Percentiles rank a stretch among this genome's conserved stretches.
Evolutionary conservation across 257 asterid genomes (phyloP).

Genomic region (Plantago major): DNA sequence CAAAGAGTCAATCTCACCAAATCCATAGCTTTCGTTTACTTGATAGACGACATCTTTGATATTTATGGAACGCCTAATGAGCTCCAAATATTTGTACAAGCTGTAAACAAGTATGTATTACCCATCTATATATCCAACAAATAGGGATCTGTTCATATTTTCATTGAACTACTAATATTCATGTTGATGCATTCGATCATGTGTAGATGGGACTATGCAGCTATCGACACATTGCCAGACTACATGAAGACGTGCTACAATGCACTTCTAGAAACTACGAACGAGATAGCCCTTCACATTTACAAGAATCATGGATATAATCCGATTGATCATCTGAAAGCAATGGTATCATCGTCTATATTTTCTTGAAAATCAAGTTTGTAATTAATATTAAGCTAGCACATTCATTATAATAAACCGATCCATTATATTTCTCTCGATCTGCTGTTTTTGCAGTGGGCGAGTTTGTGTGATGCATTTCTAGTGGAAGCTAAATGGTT

Average conservation of each 20-base stretch:
- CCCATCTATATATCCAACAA: neutral
- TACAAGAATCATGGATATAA: conserved; percentile 29
- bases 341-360: neutral
- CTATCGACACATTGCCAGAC: conserved; percentile 29
- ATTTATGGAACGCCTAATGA: conserved; percentile 33
- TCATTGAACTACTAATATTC: too few relatives aligned
- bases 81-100: conserved; percentile 30
- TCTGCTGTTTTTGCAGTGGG: conserved; percentile 40
- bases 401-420: neutral
- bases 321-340: conserved; percentile 28
- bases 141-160: too few relatives aligned
- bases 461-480: conserved; percentile 44
- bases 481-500: conserved; percentile 45
- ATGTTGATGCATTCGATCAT: neutral
- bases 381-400: conserved; percentile 29
- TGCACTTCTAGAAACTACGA: conserved; percentile 40
- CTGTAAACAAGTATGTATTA: conserved; percentile 28
- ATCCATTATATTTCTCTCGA: too few relatives aligned
- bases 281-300: conserved; percentile 24
- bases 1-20: conserved; percentile 31
- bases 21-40: conserved; percentile 33
- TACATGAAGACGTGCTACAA: conserved; percentile 45
- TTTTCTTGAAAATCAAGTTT: too few relatives aligned
- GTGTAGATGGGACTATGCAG: conserved; percentile 33
- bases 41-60: conserved; percentile 42